A percentile compares a stretch with the other conserved stretches of the same genome.
Evolutionary conservation across 345 rosid species (phyloP).

Genomic region (Melaleuca alternifolia): DNA sequence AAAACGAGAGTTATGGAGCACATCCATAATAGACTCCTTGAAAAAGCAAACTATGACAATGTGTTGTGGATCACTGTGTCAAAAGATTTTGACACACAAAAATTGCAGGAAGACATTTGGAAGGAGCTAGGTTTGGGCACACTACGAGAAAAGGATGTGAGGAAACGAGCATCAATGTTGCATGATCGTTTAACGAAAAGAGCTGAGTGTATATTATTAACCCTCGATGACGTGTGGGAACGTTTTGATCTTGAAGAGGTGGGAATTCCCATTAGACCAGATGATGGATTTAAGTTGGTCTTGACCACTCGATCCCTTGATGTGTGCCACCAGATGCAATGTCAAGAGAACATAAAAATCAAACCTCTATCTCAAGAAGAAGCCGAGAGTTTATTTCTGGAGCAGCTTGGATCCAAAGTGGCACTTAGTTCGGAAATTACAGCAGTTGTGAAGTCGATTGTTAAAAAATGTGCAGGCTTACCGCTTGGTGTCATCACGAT

Average conservation of each 20-base stretch:
- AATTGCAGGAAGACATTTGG: neutral
- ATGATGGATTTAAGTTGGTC: neutral
- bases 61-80: neutral
- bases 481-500: constrained; percentile 2
- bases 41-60: neutral
- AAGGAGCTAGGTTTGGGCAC: rapidly evolving
- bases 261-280: neutral
- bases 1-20: neutral
- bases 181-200: rapidly evolving
- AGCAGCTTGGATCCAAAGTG: neutral
- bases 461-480: constrained; percentile 4
- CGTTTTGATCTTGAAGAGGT: neutral
- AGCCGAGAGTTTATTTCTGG: neutral
- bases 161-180: neutral
- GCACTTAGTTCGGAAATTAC: neutral
- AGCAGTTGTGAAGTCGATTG: neutral
- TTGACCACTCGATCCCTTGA: neutral
- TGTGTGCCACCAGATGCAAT: neutral
- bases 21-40: neutral
- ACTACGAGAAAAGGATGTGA: neutral
- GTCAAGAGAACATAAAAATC: neutral
- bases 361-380: neutral
- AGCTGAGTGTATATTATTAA: neutral
- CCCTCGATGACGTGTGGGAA: neutral
- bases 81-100: neutral